Base-by-base conservation (phyloP, 169 alveolate species). In the Prorocentrum cordatum region DNA sequence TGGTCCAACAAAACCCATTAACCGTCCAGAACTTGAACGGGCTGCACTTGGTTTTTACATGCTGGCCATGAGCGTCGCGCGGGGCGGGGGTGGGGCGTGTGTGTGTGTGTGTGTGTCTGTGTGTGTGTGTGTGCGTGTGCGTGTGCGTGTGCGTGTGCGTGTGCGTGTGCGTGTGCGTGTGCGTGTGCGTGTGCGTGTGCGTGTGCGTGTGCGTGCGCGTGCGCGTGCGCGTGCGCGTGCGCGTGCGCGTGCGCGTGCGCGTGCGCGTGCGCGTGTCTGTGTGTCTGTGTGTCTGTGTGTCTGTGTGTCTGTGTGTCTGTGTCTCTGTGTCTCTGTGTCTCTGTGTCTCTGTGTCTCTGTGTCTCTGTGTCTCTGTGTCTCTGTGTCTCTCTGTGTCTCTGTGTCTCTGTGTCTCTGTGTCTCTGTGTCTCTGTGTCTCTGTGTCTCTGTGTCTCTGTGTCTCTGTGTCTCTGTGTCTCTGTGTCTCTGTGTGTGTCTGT, bases 241-340 rank as follows among this genome's bases (percentile, higher is more conserved):
- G 58, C 35, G 29, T 33, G 77, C 35, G 38, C 42, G 59, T 67
- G 32, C 27, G 77, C 35, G 77, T 33, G 36, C 31, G 58, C 26
- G 22, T 67, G 58, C 26, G 22, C 35, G 38, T 67, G 58, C 31
- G 77, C 42, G 58, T 67, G 59, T 67, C 77, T 67, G 77, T 67
- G 58, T 36, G 77, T 33, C 26, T 67, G 58, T 67, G 59, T 26
- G 58, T 67, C 29, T 67, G 38, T 33, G 77, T 36, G 32, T 67
- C 45, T 67, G 38, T 67, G 59, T 26, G 58, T 67, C 58, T 67
- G 27, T 33, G 59, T 67, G 58, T 36, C 33, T 33, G 59, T 67
- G 58, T 67, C 33, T 26, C 26, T 67, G 59, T 67, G 36, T 33
- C 58, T 67, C 26, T 36, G 59, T 33, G 58, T 67, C 29, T 67